Evolutionary conservation across 108 stramenopile genomes (phyloP).

Genomic region (Pseudonitzschia pungens): DNA sequence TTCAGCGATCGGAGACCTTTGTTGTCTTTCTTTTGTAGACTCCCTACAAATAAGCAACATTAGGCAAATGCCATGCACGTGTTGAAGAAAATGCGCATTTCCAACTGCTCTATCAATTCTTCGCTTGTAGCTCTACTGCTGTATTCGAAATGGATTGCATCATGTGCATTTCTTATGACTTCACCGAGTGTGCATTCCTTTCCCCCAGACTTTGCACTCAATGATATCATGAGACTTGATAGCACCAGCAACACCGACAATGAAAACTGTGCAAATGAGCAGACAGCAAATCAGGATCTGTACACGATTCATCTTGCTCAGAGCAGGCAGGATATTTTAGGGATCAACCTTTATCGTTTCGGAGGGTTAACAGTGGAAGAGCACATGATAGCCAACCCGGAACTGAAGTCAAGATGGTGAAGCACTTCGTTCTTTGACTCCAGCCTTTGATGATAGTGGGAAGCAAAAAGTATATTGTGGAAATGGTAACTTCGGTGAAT

Average conservation of each 20-base stretch:
- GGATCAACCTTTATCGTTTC: not conserved
- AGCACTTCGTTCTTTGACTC: conserved; percentile 10
- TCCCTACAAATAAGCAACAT: too few species aligned
- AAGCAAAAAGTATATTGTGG: conserved; percentile 1
- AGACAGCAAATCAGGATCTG: not conserved
- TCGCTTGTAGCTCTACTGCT: not conserved
- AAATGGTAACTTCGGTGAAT: not conserved
- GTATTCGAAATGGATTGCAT: not conserved
- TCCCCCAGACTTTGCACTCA: not conserved
- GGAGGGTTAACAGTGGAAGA: conserved; percentile 6
- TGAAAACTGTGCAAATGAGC: not conserved
- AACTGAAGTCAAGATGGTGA: conserved; percentile 2
- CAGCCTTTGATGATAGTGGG: conserved; percentile 5
- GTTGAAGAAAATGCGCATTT: not conserved
- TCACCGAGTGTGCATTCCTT: not conserved
- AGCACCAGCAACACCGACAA: not conserved
- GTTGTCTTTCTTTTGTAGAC: too few species aligned
- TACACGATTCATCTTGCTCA: not conserved
- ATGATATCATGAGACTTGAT: not conserved
- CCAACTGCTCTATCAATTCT: not conserved
- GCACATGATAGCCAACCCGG: not conserved
- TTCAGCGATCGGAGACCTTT: too few species aligned
- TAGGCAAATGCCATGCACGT: too few species aligned
- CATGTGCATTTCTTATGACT: not conserved
- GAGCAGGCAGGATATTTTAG: not conserved